Base-by-base conservation (phyloP, 202 grass and related monocot genomes). In the Panicum virgatum region DNA sequence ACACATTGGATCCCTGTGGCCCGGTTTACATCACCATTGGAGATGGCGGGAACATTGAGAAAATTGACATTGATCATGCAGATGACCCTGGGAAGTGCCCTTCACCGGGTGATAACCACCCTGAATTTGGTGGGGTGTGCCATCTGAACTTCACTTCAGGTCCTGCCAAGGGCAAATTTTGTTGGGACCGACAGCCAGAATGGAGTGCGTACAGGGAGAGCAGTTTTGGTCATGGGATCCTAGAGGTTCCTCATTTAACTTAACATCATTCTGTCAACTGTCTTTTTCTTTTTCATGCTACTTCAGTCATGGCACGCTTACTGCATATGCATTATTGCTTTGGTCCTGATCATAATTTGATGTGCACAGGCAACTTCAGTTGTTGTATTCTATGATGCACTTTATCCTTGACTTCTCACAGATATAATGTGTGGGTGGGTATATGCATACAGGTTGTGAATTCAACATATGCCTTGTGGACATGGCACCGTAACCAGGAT, bases 131-230 rank as follows among this genome's bases (percentile, higher is more conserved):
- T 34, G 92, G 92, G 26, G 27, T 97, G 34, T 97, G 95, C 73
- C 95, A 98, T 82, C 40, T 94, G 27, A 98, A 98, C 79, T 94
- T 94, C 81, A 86, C 92, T 23, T 86, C 86, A 12, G 90, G 92
- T 23, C 90, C 92, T 82, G 90, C 95, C 29, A 91, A 91, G 76
- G 95, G 95, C 8, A 94, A 88, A 27, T 98, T 98, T 48, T 94
- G 95, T 84, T 98, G 95, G 95, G 69, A 91, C 22, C 60, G 36
- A 48, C 95, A 98, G n/a, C 95, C 95, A 0, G 90, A 98, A 71
- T 98, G 95, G 90, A 98, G 95, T 80, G 92, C 95, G 20, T 91
- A 94, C 9, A 89, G 95, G 60, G 95, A 98, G 64, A 94, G 95
- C 80, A 98, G 95, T 76, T 98, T 98, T 30, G 95, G 95, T 13